Evolutionary conservation across 495 filamentous ascomycete genomes (phyloP).

Genomic region (Venustampulla echinocandica): DNA sequence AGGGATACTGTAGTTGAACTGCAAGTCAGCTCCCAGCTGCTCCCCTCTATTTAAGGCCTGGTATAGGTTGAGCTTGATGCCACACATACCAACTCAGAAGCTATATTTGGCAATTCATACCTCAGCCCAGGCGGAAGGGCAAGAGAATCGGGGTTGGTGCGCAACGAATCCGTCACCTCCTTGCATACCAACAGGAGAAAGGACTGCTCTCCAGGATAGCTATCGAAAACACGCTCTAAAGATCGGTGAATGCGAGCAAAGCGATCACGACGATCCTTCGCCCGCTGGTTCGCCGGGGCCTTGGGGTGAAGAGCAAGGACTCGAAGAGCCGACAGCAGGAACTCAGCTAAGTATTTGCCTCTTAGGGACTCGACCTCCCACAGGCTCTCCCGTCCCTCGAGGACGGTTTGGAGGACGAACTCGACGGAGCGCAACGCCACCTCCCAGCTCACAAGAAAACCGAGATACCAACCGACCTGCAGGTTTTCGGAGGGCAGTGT

Average conservation of each 20-base stretch:
- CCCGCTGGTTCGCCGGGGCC: constrained; percentile 20
- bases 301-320: constrained; percentile 31
- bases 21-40: neutral
- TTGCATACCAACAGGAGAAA: constrained; percentile 29
- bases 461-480: constrained; percentile 29
- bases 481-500: constrained; percentile 26
- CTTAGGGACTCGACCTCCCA: constrained; percentile 25
- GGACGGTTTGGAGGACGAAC: constrained; percentile 27
- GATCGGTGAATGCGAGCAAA: constrained; percentile 28
- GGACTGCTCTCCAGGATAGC: constrained; percentile 26
- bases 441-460: constrained; percentile 31
- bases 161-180: constrained; percentile 26
- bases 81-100: constrained; percentile 24
- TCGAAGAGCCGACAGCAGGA: constrained; percentile 28
- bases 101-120: constrained; percentile 27
- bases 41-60: neutral
- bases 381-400: constrained; percentile 27
- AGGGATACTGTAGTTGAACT: constrained; percentile 14
- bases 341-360: constrained; percentile 29
- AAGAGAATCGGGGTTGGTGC: constrained; percentile 26
- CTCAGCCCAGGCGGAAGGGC: constrained; percentile 23
- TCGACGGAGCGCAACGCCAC: constrained; percentile 29
- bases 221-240: constrained; percentile 29
- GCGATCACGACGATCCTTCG: constrained; percentile 26
- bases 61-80: neutral